phyloP scores from a whole-genome alignment of 148 eudicot species.

The Rhododendron mucronatum region DNA sequence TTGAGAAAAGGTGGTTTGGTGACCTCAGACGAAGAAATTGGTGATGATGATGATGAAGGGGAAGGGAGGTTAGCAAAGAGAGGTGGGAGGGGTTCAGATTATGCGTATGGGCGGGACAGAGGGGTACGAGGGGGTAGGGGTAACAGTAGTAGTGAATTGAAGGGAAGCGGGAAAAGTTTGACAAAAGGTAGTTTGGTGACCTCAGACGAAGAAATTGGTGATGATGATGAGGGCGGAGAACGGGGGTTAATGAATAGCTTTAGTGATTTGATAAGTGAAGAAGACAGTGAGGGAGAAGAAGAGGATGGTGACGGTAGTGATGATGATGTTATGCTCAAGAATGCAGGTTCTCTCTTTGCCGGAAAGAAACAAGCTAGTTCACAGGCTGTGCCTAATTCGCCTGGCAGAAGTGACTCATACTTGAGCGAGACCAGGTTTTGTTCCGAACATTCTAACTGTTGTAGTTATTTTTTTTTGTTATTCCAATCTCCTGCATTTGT shows the following conservation, averaged over 20 bases:
- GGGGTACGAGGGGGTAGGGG: background rate
- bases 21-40: slow-evolving; percentile 18
- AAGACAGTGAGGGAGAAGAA: slow-evolving; percentile 31
- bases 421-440: slow-evolving; percentile 75
- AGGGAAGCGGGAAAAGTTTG: slow-evolving; percentile 18
- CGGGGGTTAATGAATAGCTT: slow-evolving; percentile 35
- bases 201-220: slow-evolving; percentile 17
- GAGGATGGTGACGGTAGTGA: slow-evolving; percentile 18
- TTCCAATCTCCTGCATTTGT: background rate
- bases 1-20: slow-evolving; percentile 14
- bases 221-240: slow-evolving; percentile 25
- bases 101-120: background rate
- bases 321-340: slow-evolving; percentile 25
- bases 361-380: slow-evolving; percentile 15
- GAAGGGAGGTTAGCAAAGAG: slow-evolving; percentile 31
- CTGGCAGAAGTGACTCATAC: slow-evolving; percentile 44
- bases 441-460: background rate
- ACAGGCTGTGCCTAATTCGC: slow-evolving; percentile 24
- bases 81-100: slow-evolving; percentile 8
- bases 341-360: slow-evolving; percentile 35
- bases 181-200: slow-evolving; percentile 13
- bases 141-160: slow-evolving; percentile 14
- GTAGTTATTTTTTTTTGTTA: background rate
- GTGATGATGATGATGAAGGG: slow-evolving; percentile 23
- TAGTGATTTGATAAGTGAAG: slow-evolving; percentile 53